Evolutionary conservation across 768 basidiomycete genomes (phyloP).

Genomic region (Boletus vermiculosoides): DNA sequence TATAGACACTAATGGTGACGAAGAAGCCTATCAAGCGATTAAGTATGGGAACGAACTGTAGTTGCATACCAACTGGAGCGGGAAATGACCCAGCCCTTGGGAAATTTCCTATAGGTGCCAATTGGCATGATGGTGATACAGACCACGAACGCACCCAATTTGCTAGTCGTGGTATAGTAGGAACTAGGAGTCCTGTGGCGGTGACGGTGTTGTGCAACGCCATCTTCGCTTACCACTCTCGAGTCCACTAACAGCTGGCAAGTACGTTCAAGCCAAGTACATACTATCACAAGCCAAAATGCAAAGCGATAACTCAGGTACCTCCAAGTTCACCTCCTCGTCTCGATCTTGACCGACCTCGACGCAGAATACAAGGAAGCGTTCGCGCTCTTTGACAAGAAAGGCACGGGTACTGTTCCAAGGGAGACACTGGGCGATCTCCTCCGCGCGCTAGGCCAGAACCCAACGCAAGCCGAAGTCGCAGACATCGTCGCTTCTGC

Average conservation of each 20-base stretch:
- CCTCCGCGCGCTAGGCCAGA: slow-evolving; percentile 91
- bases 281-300: not conserved
- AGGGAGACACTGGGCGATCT: slow-evolving; percentile 89
- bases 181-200: not conserved
- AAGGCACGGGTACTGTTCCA: slow-evolving; percentile 87
- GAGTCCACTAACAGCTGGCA: no score
- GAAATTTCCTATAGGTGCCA: not conserved
- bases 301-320: slow-evolving; percentile 55
- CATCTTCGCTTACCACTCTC: not conserved
- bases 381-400: slow-evolving; percentile 97
- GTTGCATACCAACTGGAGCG: not conserved
- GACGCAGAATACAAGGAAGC: slow-evolving; percentile 92
- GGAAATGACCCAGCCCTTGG: not conserved
- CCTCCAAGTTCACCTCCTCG: slow-evolving; percentile 6
- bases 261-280: not conserved
- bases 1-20: not conserved
- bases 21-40: not conserved
- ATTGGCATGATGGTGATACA: not conserved
- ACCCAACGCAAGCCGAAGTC: slow-evolving; percentile 99
- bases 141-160: not conserved
- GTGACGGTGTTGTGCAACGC: not conserved
- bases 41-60: not conserved
- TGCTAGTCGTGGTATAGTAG: no score
- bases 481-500: slow-evolving; percentile 71
- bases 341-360: slow-evolving; percentile 1